These are phyloP conservation scores for Xylaria sp. DNA, from an alignment of 2,329 filamentous ascomycete species.

Conservation along the genomic window DNA sequence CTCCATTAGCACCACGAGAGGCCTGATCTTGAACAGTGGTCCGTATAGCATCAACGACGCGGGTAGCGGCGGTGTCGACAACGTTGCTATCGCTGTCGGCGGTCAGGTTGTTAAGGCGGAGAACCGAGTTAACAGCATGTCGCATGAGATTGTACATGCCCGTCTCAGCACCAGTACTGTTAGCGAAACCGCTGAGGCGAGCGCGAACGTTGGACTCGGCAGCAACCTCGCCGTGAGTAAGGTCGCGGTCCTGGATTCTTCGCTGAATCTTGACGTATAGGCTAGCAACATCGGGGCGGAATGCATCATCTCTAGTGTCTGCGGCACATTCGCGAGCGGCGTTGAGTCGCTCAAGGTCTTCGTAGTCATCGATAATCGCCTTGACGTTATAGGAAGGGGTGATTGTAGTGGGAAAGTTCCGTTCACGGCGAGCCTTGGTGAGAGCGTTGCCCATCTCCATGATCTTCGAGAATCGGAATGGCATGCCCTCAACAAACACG, in stretches of 20 bases:
- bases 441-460: slow-evolving; percentile 42
- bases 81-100: slow-evolving; percentile 47
- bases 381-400: slow-evolving; percentile 36
- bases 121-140: slow-evolving; percentile 37
- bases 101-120: slow-evolving; percentile 49
- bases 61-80: slow-evolving; percentile 24
- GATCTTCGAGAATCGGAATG: slow-evolving; percentile 27
- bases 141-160: slow-evolving; percentile 37
- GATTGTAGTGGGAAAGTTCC: slow-evolving; percentile 42
- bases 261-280: slow-evolving; percentile 44
- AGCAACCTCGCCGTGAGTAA: slow-evolving; percentile 30
- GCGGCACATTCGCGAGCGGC: slow-evolving; percentile 28
- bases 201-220: slow-evolving; percentile 32
- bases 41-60: slow-evolving; percentile 30
- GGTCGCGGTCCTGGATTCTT: slow-evolving; percentile 46
- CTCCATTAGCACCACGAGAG: slow-evolving; percentile 38
- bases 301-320: slow-evolving; percentile 29
- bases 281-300: slow-evolving; percentile 14
- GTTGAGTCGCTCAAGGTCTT: slow-evolving; percentile 38
- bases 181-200: slow-evolving; percentile 35
- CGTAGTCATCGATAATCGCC: slow-evolving; percentile 42
- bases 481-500: slow-evolving; percentile 17
- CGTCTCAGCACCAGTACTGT: slow-evolving; percentile 34
- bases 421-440: slow-evolving; percentile 40
- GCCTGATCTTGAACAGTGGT: slow-evolving; percentile 45